Base-by-base conservation (phyloP, 106 monocot species). In the Dioscorea zingiberensis region DNA sequence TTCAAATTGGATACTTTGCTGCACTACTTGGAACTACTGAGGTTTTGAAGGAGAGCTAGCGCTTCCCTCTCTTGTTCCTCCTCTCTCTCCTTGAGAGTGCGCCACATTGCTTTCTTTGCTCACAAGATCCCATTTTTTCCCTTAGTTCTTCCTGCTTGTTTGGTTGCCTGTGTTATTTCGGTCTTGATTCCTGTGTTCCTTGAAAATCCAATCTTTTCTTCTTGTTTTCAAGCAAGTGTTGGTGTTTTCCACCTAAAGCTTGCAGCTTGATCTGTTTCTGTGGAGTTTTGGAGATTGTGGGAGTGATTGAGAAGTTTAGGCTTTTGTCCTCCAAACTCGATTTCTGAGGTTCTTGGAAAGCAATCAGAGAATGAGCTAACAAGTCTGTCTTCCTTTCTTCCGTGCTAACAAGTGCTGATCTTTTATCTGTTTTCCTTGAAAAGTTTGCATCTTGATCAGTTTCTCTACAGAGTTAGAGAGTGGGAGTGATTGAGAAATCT, bases 1-100 rank as follows among this genome's bases (percentile, higher is more conserved):
- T 64, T 64, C 55, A 73, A 71, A 65, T 64, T 26, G 54, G 55
- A 73, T 25, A 56, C 73, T 57, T 58, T 26, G 64, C 64, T 65
- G 64, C 47, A 44, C 64, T 22, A 45, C 46, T 38, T 26, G 47
- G 55, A 63, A 25, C 63, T 38, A 38, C 38, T 38, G 25, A 54
- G 26, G 25, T 63, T 25, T 22, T 44, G 22, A 58, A 44, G 56
- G 15, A 16, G 44, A 47, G 45, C 16, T n/a, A 10, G 8, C 5
- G 15, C 29, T 14, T 38, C 14, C 44, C 29, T 59, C 47, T 45
- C 48, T 28, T 47, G 12, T n/a, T 26, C 18, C 9, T 27, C 21
- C 21, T 46, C 27, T 27, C 10, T 38, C 38, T 38, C 10, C 38
- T 6, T 10, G 10, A 8, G 3, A 38, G 38, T 38, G 38, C 10